Percentiles rank a stretch among this genome's conserved stretches.
phyloP scores from a whole-genome alignment of 2,329 filamentous ascomycete genomes.

The Colletotrichum sp. region DNA sequence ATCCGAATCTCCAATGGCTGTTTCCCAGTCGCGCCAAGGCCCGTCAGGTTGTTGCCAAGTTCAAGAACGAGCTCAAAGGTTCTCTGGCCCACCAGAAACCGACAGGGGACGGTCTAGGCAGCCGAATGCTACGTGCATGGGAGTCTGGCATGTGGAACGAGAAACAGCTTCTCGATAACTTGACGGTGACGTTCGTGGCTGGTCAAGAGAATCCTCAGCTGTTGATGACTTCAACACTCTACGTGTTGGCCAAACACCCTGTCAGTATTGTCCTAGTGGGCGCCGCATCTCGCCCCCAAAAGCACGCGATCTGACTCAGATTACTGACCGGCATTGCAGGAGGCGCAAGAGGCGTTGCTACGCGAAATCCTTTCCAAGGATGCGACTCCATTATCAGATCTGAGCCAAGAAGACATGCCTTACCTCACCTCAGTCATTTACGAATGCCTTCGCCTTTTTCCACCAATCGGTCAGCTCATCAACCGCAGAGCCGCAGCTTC shows the following conservation, averaged over 20 bases:
- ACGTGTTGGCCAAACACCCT: constrained; percentile 37
- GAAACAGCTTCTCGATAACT: constrained; percentile 43
- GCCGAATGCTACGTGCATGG: constrained; percentile 26
- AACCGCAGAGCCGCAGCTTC: constrained; percentile 41
- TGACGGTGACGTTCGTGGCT: constrained; percentile 43
- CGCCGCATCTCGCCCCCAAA: not conserved
- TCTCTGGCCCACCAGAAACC: constrained; percentile 13
- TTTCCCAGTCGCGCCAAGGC: constrained; percentile 31
- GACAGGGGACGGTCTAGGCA: constrained; percentile 18
- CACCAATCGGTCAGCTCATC: constrained; percentile 53
- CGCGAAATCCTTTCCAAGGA: constrained; percentile 30
- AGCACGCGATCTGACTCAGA: not conserved
- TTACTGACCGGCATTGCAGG: constrained; percentile 17
- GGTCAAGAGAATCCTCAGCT: constrained; percentile 47
- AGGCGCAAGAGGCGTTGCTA: constrained; percentile 34
- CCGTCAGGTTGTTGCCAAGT: constrained; percentile 27
- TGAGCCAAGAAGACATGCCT: constrained; percentile 37
- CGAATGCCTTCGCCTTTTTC: constrained; percentile 52
- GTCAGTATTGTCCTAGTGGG: constrained; percentile 13
- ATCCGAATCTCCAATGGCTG: constrained; percentile 8
- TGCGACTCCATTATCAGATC: constrained; percentile 12
- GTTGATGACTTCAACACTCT: constrained; percentile 38
- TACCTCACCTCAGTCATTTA: constrained; percentile 48
- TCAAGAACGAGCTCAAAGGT: constrained; percentile 28
- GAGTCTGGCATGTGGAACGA: constrained; percentile 28